Percentiles rank a stretch among this genome's conserved stretches.
Conservation (phyloP, 1,139 yeast genomes). For the Candida tetrigidarum region DNA sequence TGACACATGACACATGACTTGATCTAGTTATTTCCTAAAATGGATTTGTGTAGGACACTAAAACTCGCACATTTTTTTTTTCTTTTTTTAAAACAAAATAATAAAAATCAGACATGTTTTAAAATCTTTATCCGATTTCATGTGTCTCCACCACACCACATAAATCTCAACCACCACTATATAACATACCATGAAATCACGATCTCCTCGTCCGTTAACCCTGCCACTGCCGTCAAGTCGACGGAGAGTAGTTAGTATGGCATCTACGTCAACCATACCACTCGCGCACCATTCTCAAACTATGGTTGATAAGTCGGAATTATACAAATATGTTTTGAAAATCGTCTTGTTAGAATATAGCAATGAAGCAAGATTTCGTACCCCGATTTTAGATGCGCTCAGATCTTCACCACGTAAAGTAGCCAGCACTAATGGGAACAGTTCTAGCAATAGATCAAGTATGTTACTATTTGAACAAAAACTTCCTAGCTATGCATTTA, state of each 20-base stretch:
- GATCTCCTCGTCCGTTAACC: neutral
- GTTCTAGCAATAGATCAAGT: conserved; percentile 11
- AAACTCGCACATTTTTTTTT: neutral
- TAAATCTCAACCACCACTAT: too few relatives aligned
- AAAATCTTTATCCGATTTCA: too few relatives aligned
- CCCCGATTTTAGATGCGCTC: conserved; percentile 29
- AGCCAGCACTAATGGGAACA: neutral
- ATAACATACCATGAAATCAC: conserved; percentile 3
- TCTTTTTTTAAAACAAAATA: too few relatives aligned
- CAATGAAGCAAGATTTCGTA: conserved; percentile 60
- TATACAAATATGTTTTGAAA: conserved; percentile 50
- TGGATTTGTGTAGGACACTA: conserved; percentile 5
- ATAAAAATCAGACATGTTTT: too few relatives aligned
- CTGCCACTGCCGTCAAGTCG: conserved; percentile 4
- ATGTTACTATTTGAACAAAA: conserved; percentile 21
- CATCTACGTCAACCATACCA: conserved; percentile 10
- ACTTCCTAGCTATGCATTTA: conserved; percentile 53
- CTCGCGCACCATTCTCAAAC: neutral
- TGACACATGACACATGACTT: neutral
- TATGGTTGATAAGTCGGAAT: conserved; percentile 14
- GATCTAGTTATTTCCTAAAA: conserved; percentile 1
- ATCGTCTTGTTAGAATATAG: conserved; percentile 57
- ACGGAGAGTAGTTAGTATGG: conserved; percentile 9
- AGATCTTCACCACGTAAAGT: conserved; percentile 4
- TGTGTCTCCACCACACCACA: too few relatives aligned